Evolutionary conservation across 805 yeast genomes (phyloP), one percentile per base, ranked within the genome.

Genomic region (Torulaspora gathmanii): DNA sequence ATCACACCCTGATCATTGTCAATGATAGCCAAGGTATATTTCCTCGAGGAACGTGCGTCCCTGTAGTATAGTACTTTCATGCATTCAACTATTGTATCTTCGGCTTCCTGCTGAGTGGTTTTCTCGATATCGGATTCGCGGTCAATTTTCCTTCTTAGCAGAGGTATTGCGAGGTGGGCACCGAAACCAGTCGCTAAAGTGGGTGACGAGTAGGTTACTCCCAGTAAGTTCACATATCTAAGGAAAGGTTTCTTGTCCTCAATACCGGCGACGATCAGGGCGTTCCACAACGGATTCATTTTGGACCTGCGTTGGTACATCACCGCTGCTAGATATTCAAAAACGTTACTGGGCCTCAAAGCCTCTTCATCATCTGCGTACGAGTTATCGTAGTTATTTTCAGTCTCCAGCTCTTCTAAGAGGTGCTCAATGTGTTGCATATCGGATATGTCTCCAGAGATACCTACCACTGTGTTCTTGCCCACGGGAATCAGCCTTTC

Each of bases 271-370:
- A 93, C 97, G 45, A 93, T 73, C 30, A 86, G 70, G 1, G 98
- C 84, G 68, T 93, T 93, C 98, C 98, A 93, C 53, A 89, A 74
- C 19, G 99, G 99, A 64, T 93, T 80, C 91, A 93, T 83, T 68
- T 93, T 89, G 42, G 85, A 77, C 68, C 99, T 79, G 68, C 98
- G 82, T 53, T 77, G 72, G 70, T 93, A 93, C 74, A 91, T 73
- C 35, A 91, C 83, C 48, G 84, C 79, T 38, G 91, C 80, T 54
- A 93, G 72, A 65, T 89, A 93, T 63, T 86, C 91, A 66, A 87
- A 95, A 34, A 93, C 80, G 58, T 88, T 86, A 15, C 86, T 79
- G n/a, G 98, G 95, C 52, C 83, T 77, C 63, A 93, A 66, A 53
- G 78, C 33, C 71, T 80, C 74, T 63, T 87, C 78, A 61, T 76